Evolutionary conservation across 371 early-diverging fungal species (phyloP), one percentile per base, ranked within the genome.

Genomic region (Mortierella sp.): DNA sequence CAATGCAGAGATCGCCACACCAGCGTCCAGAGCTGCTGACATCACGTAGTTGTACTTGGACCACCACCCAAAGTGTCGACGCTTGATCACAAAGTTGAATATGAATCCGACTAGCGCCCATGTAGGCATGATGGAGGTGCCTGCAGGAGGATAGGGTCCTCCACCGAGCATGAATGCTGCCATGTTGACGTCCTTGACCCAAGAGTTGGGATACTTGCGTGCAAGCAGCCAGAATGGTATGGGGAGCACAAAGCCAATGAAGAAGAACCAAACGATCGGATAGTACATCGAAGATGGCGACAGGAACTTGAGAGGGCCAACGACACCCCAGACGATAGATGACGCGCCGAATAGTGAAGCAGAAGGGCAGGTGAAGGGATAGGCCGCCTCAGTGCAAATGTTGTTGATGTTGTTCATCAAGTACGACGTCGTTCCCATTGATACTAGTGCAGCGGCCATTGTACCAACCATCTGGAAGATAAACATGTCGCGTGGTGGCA

Each of bases 1-100:
- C 21, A 90, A 41, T 0, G 80, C 83, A 50, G 81, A 81, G 40
- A 88, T 76, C 37, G 87, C 88, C 7, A 83, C 81, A 51, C 91
- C 94, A 29, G 90, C 87, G 63, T 92, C 92, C 57, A 92, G 79
- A 9, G 89, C 92, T 7, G 92, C 92, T 9, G 92, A 91, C 39
- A 93, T 84, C 17, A 92, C 85, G 68, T 91, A 92, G 79, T 88
- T 90, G 71, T 91, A 92, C 56, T 88, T 82, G 59, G 80, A 70
- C 91, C 91, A 93, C 92, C 92, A 92, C 6, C 84, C 82, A 51
- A 84, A 79, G n/a, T 80, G 76, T 57, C 88, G 83, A 43, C 82
- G 81, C 76, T 86, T 86, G 44, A 91, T 54, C 29, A 77, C 80
- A 70, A 76, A 90, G 81, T 90, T 90, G 67, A 90, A 91, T 44